Evolutionary conservation across 1,284 basidiomycete genomes (phyloP).

Genomic region (Sanghuangporus weigelae): DNA sequence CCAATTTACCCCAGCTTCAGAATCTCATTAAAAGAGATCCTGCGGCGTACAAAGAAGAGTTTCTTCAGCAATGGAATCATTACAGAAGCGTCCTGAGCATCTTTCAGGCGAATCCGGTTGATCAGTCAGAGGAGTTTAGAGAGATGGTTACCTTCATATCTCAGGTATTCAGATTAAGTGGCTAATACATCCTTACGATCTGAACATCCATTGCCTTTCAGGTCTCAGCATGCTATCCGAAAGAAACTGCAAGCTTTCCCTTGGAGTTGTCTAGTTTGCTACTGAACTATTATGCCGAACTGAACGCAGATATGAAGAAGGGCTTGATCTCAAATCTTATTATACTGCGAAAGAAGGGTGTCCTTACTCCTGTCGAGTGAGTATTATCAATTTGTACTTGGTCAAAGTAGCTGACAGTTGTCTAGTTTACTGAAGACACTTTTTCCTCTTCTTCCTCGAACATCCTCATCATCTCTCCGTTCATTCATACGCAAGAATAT

Average conservation of each 20-base stretch:
- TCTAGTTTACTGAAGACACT: slow-evolving; percentile 82
- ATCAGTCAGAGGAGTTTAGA: slow-evolving; percentile 76
- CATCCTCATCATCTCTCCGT: slow-evolving; percentile 80
- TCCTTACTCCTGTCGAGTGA: slow-evolving; percentile 89
- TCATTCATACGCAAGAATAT: slow-evolving; percentile 92
- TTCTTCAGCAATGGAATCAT: slow-evolving; percentile 98
- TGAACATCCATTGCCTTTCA: slow-evolving; percentile 27
- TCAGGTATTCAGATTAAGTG: slow-evolving; percentile 46
- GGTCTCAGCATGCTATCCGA: slow-evolving; percentile 88
- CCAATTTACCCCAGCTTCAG: slow-evolving; percentile 80
- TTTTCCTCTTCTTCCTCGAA: slow-evolving; percentile 90
- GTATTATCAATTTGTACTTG: slow-evolving; percentile 27
- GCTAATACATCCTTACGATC: background rate
- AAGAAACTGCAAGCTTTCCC: slow-evolving; percentile 80
- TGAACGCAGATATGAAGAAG: slow-evolving; percentile 76
- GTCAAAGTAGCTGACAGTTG: slow-evolving; percentile 6
- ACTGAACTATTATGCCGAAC: slow-evolving; percentile 66
- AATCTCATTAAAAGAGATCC: slow-evolving; percentile 97
- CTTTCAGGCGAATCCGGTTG: slow-evolving; percentile 72
- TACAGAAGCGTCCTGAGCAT: slow-evolving; percentile 87
- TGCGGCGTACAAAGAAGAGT: slow-evolving; percentile 89
- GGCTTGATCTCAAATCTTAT: slow-evolving; percentile 86
- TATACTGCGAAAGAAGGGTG: slow-evolving; percentile 89
- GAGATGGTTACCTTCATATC: slow-evolving; percentile 86
- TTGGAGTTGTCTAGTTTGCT: slow-evolving; percentile 72